Base-by-base conservation (phyloP, 2,329 filamentous ascomycete genomes). In the Colletotrichum echinochloae region DNA sequence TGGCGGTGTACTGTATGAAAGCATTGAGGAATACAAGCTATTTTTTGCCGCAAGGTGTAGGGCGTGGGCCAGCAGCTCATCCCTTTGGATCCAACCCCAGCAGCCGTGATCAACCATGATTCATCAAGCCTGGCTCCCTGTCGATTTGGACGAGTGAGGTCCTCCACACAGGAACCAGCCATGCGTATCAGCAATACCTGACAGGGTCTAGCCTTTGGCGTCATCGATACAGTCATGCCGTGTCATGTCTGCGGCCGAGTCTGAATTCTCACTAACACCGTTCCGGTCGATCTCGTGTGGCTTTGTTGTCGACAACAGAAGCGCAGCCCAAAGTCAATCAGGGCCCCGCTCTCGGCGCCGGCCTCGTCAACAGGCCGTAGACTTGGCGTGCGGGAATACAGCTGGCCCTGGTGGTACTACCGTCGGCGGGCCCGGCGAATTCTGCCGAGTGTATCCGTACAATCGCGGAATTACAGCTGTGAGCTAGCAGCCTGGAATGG, bases 111-210 rank as follows among this genome's bases (percentile, higher is more conserved):
- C 64, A 23, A 41, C 59, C n/a, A 63, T 70, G 68, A 70, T 67
- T 67, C 68, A 68, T 67, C 64, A 46, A 70, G 44, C 68, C 68
- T 48, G 30, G 64, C 64, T 48, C 68, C 68, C 68, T 70, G 68
- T 49, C 30, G 20, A n/a, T 23, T 41, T 67, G 37, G 37, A 44
- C 57, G 30, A 59, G 67, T 46, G 46, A 63, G 68, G 64, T 46
- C 41, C 52, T 48, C n/a, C 33, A 33, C 7, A 41, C 46, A 70
- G 64, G 64, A 57, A 62, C 64, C 65, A 33, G 55, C 57, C 67
- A 67, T 23, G 51, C 52, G 57, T 39, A 23, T 41, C 52, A 54
- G 44, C 16, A 57, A 44, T 57, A 67, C 49, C 37, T 67, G 64
- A 57, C 57, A 62, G 44, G 52, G 23, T 51, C 59, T 33, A 23